Evolutionary conservation across 106 monocot genomes (phyloP).

Genomic region (Platanthera zijinensis): DNA sequence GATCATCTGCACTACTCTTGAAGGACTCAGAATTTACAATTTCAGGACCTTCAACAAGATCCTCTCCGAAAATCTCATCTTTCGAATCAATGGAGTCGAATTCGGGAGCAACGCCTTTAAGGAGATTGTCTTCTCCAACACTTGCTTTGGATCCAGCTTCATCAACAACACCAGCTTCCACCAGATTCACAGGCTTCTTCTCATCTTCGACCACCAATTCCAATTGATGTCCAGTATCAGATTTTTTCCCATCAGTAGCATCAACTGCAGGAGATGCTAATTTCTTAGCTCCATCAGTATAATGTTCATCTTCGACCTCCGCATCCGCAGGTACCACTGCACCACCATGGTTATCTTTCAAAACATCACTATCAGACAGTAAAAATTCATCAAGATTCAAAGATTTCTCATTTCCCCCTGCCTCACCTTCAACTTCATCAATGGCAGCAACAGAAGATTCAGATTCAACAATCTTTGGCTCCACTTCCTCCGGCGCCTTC

Average conservation of each 20-base stretch:
- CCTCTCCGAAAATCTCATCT: neutral
- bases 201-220: neutral
- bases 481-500: neutral
- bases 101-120: neutral
- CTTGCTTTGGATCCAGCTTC: neutral
- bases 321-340: neutral
- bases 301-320: neutral
- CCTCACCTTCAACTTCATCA: neutral
- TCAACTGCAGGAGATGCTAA: neutral
- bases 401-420: neutral
- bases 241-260: neutral
- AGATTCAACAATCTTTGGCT: slow-evolving; percentile 2
- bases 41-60: neutral
- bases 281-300: neutral
- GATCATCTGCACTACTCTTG: neutral
- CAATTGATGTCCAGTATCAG: neutral
- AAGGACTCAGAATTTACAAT: neutral
- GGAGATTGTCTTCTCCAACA: neutral
- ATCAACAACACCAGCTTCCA: slow-evolving; percentile 3
- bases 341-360: neutral
- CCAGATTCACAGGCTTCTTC: neutral
- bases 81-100: neutral
- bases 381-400: neutral
- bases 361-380: neutral
- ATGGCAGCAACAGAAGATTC: slow-evolving; percentile 4